These are phyloP conservation scores for Aspergillus melleus DNA, from an alignment of 2,329 filamentous ascomycete species.

Conservation along the genomic window DNA sequence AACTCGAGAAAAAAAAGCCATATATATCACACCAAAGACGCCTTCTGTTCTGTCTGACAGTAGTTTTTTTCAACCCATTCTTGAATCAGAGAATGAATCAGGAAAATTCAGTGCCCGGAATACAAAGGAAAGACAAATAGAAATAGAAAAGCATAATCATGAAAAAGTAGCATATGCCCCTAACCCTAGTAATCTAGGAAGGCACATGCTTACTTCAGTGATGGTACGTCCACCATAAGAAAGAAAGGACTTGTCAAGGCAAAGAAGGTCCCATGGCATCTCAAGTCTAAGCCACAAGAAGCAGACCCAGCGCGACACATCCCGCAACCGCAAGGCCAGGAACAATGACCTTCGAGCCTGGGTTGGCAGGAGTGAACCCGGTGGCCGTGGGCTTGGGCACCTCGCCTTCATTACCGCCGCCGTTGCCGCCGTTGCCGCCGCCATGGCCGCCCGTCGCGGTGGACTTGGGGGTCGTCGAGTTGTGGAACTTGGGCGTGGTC, in stretches of 20 bases:
- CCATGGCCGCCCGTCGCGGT: slow-evolving; percentile 10
- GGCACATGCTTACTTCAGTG: not conserved
- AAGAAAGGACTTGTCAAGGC: not conserved
- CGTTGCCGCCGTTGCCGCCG: slow-evolving; percentile 2
- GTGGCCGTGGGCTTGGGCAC: slow-evolving; percentile 14
- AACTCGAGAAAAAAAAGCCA: too few relatives aligned
- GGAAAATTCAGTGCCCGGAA: too few relatives aligned
- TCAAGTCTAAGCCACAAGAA: slow-evolving; percentile 28
- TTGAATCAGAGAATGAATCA: too few relatives aligned
- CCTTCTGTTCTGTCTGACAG: too few relatives aligned
- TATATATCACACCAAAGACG: too few relatives aligned
- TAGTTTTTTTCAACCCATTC: too few relatives aligned
- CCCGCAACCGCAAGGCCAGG: slow-evolving; percentile 25
- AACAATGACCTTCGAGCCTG: slow-evolving; percentile 27
- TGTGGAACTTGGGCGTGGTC: slow-evolving; percentile 2
- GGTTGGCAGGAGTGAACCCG: slow-evolving; percentile 15
- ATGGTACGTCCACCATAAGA: not conserved
- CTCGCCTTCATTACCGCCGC: not conserved
- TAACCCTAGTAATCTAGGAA: too few relatives aligned
- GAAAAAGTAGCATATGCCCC: too few relatives aligned
- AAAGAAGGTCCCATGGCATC: not conserved
- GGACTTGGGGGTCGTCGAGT: slow-evolving; percentile 4
- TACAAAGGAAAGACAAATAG: too few relatives aligned
- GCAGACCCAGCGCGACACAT: slow-evolving; percentile 16
- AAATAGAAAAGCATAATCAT: too few relatives aligned